Evolutionary conservation across 2,329 filamentous ascomycete species (phyloP), one percentile per base, ranked within the genome.

Genomic region (Colletotrichum simmondsii): DNA sequence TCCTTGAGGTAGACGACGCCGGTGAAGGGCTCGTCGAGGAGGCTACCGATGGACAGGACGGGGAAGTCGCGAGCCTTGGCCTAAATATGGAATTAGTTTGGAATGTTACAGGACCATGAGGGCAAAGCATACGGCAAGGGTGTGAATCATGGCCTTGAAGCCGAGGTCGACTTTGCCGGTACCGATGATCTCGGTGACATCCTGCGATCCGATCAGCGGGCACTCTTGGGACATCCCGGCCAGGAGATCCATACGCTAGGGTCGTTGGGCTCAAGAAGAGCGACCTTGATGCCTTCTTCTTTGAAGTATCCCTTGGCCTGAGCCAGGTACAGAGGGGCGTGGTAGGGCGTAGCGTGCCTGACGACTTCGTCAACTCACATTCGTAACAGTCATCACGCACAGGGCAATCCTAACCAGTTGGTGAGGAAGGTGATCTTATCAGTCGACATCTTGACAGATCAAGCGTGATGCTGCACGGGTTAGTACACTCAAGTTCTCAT

Each of bases 81-180:
- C 90, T 92, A 73, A 12, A 5, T 6, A 16, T 22, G 22, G n/a
- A 4, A 8, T 46, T 26, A 65, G 54, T 42, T 11, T 8, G 14
- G 28, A 28, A 28, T 28, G 28, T 28, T 28, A 7, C 28, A 28
- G 28, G 28, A 28, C 28, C 28, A 28, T 35, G 32, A 35, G 32
- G 32, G 11, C 10, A 5, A 10, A 14, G 81, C 86, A 74, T 83
- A 92, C 91, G 68, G 92, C 93, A 72, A 95, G 88, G 10, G 93
- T 95, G 79, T 95, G 93, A 76, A 95, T 95, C 93, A 95, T 95
- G 75, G 93, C 93, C 83, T 95, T 95, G 88, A 94, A 94, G 57
- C 93, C 93, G 78, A 95, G 89, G 79, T 95, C 92, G 62, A 94
- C 91, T 79, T 94, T 94, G 74, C 91, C 91, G 68, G 88, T 91